Evolutionary conservation across 345 rosid species (phyloP).

Genomic region (Populus deltoides): DNA sequence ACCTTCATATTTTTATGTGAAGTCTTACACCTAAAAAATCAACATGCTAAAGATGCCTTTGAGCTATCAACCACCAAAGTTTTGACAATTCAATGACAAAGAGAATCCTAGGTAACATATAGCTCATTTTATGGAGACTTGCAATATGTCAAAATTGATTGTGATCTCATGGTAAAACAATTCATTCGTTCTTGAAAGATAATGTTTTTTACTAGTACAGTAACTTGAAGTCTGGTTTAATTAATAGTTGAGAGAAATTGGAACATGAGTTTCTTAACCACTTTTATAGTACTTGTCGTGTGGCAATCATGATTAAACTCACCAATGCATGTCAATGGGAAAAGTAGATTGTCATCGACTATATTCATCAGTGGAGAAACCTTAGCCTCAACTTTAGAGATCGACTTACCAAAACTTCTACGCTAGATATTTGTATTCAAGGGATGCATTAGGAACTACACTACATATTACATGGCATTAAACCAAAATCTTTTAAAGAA

Average conservation of each 20-base stretch:
- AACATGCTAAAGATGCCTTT: background rate
- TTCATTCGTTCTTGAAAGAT: background rate
- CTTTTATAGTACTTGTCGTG: background rate
- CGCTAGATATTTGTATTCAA: no score
- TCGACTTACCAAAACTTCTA: background rate
- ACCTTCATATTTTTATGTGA: background rate
- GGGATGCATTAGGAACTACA: no score
- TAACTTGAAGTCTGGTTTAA: background rate
- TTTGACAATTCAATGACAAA: background rate
- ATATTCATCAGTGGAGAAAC: background rate
- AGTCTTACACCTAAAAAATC: background rate
- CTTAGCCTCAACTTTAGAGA: background rate
- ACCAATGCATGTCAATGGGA: background rate
- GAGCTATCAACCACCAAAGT: background rate
- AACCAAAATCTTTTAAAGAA: no score
- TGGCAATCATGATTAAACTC: background rate
- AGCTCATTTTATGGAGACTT: background rate
- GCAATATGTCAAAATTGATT: background rate
- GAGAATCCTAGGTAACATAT: background rate
- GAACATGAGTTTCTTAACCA: background rate
- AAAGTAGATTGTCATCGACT: background rate
- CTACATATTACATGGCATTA: no score
- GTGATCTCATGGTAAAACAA: background rate
- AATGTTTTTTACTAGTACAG: background rate
- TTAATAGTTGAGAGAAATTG: no score